Base-by-base conservation (phyloP, 352 stramenopile genomes). In the Saprolegnia parasitica region DNA sequence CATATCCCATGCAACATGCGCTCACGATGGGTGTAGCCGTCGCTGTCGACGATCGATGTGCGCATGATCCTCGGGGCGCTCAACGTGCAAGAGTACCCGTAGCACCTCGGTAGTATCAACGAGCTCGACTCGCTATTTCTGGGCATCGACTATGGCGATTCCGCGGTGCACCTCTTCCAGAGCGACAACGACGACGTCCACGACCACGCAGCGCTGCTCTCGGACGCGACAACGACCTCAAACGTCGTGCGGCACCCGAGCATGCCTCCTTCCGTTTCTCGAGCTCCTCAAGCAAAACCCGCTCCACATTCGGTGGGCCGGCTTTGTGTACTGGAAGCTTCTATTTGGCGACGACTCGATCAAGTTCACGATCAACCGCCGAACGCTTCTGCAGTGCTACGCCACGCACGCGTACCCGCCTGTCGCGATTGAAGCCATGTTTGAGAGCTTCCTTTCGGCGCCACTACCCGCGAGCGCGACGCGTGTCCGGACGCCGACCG, bases 51-150 rank as follows among this genome's bases (percentile, higher is more conserved):
- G 5, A 81, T 83, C 1, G 86, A 94, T 61, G 78, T 85, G 10
- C 89, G 90, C 64, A 77, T 94, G 72, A 92, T 94, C 35, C 85
- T 92, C 77, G 78, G 88, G 67, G 84, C 86, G 0, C 61, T 93
- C 23, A 89, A 93, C 56, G 80, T 83, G 23, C 80, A 84, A 37
- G 68, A 83, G n/a, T 77, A 77, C 47, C 80, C 81, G 5, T 76
- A 91, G 0, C 86, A 84, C 0, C 88, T 94, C 79, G 84, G 83
- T 9, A 84, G 91, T 8, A 92, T 92, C 71, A 87, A 83, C 18
- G 86, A 94, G 58, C 78, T 94, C 70, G 61, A 92, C 46, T 76
- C 90, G 8, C 80, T 91, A 66, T 77, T 92, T 63, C 57, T 92
- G 10, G 86, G 84, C 26, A 83, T 91, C 55, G 63, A 35, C 21